Percentiles rank a stretch among this genome's conserved stretches.
phyloP scores from a whole-genome alignment of 495 filamentous ascomycete genomes.

The Penicillium turbatum region DNA sequence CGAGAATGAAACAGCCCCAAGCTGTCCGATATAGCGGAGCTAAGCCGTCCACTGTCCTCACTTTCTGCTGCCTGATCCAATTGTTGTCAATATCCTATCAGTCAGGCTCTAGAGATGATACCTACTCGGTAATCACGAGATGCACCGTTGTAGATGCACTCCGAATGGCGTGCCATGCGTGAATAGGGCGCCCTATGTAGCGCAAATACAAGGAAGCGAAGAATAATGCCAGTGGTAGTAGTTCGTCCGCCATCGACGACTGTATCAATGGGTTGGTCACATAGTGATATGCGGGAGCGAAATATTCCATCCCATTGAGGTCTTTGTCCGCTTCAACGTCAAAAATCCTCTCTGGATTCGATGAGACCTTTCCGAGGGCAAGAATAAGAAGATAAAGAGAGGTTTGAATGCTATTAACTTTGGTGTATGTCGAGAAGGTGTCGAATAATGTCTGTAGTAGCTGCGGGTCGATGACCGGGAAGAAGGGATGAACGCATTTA shows the following conservation, averaged over 20 bases:
- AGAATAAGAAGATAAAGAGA: slow-evolving; percentile 15
- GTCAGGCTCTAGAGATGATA: neutral
- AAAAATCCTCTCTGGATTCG: slow-evolving; percentile 1
- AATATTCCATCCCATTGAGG: slow-evolving; percentile 15
- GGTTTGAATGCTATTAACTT: slow-evolving; percentile 3
- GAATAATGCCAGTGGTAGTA: slow-evolving; percentile 13
- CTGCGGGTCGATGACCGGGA: slow-evolving; percentile 11
- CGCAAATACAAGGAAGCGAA: slow-evolving; percentile 21
- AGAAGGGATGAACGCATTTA: slow-evolving; percentile 13
- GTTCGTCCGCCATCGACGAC: slow-evolving; percentile 4
- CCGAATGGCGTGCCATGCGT: slow-evolving; percentile 14
- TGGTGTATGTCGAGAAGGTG: slow-evolving; percentile 8
- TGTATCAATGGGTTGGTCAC: neutral
- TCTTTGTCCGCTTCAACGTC: slow-evolving; percentile 11
- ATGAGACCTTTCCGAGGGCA: slow-evolving; percentile 14
- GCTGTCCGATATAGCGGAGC: slow-evolving; percentile 11
- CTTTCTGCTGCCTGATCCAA: slow-evolving; percentile 10
- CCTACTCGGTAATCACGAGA: slow-evolving; percentile 13
- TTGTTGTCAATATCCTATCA: neutral
- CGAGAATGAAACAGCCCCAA: slow-evolving; percentile 21
- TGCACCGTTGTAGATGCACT: slow-evolving; percentile 11
- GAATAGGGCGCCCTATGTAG: slow-evolving; percentile 14
- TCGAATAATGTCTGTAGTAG: slow-evolving; percentile 8
- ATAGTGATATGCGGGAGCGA: slow-evolving; percentile 13
- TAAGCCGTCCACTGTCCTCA: neutral